Conservation (phyloP, 805 yeast genomes). For the Wickerhamomyces xylosicus region DNA sequence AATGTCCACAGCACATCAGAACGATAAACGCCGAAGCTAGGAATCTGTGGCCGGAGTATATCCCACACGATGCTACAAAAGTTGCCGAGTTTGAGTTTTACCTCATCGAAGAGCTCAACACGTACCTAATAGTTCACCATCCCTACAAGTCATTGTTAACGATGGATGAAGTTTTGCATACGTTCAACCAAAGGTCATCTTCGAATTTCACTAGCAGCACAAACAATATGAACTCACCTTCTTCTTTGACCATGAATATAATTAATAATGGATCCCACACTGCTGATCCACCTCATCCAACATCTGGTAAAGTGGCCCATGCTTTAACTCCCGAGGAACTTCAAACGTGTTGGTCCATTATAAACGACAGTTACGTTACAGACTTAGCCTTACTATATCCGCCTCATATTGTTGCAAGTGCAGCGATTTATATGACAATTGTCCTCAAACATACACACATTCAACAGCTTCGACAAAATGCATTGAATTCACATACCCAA, state of each 20-base stretch:
- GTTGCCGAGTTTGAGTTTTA: slow-evolving; percentile 95
- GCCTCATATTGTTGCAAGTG: slow-evolving; percentile 80
- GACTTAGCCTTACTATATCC: slow-evolving; percentile 77
- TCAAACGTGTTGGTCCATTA: slow-evolving; percentile 81
- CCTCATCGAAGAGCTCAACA: slow-evolving; percentile 75
- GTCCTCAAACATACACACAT: slow-evolving; percentile 34
- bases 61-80: slow-evolving; percentile 84
- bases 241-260: too few relatives aligned
- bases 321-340: slow-evolving; percentile 51
- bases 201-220: too few relatives aligned
- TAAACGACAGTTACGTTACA: slow-evolving; percentile 84
- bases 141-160: slow-evolving; percentile 59
- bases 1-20: slow-evolving; percentile 88
- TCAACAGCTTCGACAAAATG: slow-evolving; percentile 11
- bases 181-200: slow-evolving; percentile 12
- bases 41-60: slow-evolving; percentile 88
- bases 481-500: background rate
- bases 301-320: slow-evolving; percentile 7
- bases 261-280: too few relatives aligned
- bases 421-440: slow-evolving; percentile 72
- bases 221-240: background rate
- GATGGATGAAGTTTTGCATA: slow-evolving; percentile 26
- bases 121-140: slow-evolving; percentile 63
- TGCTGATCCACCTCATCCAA: too few relatives aligned
- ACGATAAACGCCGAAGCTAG: slow-evolving; percentile 78